Evolutionary conservation across 306 rosid species (phyloP).

Genomic region (Leucaena leucocephala): DNA sequence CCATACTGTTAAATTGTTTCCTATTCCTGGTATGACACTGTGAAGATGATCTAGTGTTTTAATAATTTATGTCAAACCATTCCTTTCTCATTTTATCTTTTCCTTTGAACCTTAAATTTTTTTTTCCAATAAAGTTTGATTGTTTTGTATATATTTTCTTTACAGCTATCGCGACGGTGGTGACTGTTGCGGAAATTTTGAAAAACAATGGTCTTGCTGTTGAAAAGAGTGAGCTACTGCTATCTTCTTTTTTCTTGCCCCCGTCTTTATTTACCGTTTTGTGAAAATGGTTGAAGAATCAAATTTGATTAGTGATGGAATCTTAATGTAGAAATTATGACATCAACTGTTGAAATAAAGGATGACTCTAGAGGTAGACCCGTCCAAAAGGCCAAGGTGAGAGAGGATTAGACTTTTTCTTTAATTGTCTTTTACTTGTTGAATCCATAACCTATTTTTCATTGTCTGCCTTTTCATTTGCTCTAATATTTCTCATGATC

Average conservation of each 20-base stretch:
- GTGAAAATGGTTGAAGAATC: background rate
- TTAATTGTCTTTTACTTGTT: background rate
- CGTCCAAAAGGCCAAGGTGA: conserved; percentile 84
- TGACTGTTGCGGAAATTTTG: conserved; percentile 81
- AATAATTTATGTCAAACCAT: conserved; percentile 2
- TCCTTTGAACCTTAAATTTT: background rate
- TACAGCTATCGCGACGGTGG: conserved; percentile 82
- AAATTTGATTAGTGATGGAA: conserved; percentile 22
- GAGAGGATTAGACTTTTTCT: background rate
- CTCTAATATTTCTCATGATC: conserved; percentile 22
- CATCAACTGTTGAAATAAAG: conserved; percentile 76
- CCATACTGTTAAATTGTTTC: background rate
- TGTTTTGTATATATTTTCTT: conserved; percentile 1
- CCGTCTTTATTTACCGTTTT: background rate
- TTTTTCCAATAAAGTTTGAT: background rate
- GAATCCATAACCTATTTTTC: background rate
- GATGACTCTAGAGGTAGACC: conserved; percentile 80
- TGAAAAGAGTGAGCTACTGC: conserved; percentile 64
- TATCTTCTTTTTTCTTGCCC: background rate
- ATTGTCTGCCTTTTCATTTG: conserved; percentile 11
- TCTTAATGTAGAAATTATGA: conserved; percentile 58
- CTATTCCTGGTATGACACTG: background rate
- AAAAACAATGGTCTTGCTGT: conserved; percentile 78
- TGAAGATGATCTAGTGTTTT: conserved; percentile 16
- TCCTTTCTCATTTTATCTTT: conserved; percentile 1